These are phyloP conservation scores for Paecilomyces fulvus DNA, from an alignment of 2,329 filamentous ascomycete genomes.

Conservation along the genomic window DNA sequence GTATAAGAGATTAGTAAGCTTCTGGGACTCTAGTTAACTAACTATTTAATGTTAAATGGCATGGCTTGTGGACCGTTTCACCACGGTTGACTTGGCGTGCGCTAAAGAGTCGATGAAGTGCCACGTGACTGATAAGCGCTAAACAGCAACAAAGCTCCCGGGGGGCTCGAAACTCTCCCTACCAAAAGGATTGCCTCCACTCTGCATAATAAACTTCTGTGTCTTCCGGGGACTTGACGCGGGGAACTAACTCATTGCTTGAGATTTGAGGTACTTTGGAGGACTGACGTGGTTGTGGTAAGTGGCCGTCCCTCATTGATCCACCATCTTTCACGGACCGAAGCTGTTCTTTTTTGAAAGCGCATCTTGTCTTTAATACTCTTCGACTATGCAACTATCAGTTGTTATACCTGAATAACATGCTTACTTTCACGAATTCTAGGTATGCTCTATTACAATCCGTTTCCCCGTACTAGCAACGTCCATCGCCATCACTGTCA, in stretches of 20 bases:
- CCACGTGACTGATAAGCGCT: constrained; percentile 1
- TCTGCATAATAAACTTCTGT: neutral
- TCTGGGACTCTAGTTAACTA: too few relatives aligned
- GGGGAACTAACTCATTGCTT: neutral
- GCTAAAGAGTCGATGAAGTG: neutral
- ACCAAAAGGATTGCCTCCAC: neutral
- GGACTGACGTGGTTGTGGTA: neutral
- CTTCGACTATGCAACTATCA: neutral
- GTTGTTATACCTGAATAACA: neutral
- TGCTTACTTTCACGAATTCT: neutral
- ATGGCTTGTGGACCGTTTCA: neutral
- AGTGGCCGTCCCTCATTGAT: neutral
- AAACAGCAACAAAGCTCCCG: neutral
- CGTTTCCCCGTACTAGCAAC: neutral
- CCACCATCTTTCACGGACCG: neutral
- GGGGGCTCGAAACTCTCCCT: neutral
- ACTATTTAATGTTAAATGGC: too few relatives aligned
- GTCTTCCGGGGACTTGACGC: neutral
- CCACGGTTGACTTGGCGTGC: neutral
- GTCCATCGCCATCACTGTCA: neutral
- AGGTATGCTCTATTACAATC: neutral
- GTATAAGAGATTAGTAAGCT: too few relatives aligned
- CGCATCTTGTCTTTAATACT: neutral
- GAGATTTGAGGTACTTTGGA: neutral
- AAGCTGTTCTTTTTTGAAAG: neutral